phyloP scores from a whole-genome alignment of 192 early-diverging fungal genomes.

The Ambispora gerdemannii region DNA sequence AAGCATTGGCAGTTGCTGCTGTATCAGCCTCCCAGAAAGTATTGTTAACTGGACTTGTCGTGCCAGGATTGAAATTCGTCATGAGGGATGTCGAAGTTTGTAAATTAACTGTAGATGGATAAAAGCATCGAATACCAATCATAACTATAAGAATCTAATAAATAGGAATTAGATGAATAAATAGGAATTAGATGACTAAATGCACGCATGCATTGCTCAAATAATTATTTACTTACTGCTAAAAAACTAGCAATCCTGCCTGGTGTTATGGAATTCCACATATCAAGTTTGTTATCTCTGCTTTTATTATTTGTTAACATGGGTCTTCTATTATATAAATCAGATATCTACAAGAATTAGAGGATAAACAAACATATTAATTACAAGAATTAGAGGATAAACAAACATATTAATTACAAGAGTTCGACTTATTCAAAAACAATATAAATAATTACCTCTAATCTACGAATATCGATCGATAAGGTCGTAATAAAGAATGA shows the following conservation, averaged over 20 bases:
- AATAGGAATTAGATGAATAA: neutral
- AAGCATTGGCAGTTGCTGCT: conserved; percentile 17
- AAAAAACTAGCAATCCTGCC: neutral
- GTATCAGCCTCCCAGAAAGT: conserved; percentile 6
- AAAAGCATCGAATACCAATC: no score
- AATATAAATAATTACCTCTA: conserved; percentile 51
- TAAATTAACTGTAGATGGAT: neutral
- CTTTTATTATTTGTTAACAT: neutral
- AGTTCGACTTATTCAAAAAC: conserved; percentile 5
- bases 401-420: conserved; percentile 22
- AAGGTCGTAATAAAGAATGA: conserved; percentile 76
- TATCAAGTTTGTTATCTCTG: neutral
- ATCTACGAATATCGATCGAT: conserved; percentile 78
- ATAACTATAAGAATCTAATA: neutral
- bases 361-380: neutral
- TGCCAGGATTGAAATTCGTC: neutral
- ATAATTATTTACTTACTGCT: conserved; percentile 5
- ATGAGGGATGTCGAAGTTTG: neutral
- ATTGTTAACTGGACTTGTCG: neutral
- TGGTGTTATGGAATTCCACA: neutral
- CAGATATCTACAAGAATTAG: conserved; percentile 4
- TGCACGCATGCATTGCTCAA: neutral
- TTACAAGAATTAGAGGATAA: neutral
- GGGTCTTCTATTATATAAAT: conserved; percentile 19
- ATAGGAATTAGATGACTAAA: neutral